Conservation (phyloP, 129 eudicot species). For the Centrapalus pauciflorus region DNA sequence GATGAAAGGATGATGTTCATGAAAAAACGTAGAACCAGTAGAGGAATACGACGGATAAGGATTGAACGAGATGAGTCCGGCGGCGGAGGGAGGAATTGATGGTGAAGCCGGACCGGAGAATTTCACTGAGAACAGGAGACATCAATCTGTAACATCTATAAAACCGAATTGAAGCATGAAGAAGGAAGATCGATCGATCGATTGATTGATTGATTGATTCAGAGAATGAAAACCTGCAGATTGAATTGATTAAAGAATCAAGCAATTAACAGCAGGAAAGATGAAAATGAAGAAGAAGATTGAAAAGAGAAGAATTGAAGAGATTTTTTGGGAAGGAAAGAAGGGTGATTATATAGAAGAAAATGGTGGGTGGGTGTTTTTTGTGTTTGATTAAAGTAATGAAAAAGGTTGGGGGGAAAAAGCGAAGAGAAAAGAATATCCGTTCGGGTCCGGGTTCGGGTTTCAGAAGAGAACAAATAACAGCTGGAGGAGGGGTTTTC, state of each 20-base stretch:
- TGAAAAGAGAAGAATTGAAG: neutral
- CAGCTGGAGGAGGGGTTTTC: slow-evolving; percentile 14
- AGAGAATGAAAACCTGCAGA: no score
- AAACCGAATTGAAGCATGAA: slow-evolving; percentile 19
- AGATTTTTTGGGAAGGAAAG: slow-evolving; percentile 7
- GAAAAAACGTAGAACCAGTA: slow-evolving; percentile 97
- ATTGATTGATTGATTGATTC: no score
- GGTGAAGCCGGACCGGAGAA: slow-evolving; percentile 73
- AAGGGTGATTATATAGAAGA: slow-evolving; percentile 29
- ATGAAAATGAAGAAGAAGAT: neutral
- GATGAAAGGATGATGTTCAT: slow-evolving; percentile 21
- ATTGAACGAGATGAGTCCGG: slow-evolving; percentile 91
- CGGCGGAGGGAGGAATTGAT: slow-evolving; percentile 69
- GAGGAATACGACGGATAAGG: slow-evolving; percentile 88
- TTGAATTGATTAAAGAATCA: neutral
- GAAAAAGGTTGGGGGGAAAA: slow-evolving; percentile 21
- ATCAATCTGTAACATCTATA: slow-evolving; percentile 57
- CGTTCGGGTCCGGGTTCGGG: no score
- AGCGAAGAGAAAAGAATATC: slow-evolving; percentile 1
- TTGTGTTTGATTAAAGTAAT: slow-evolving; percentile 9
- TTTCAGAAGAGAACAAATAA: slow-evolving; percentile 21
- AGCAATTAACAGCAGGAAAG: no score
- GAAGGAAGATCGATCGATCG: no score
- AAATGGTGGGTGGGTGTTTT: slow-evolving; percentile 8
- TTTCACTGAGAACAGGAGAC: slow-evolving; percentile 92